Base-by-base conservation (phyloP, 2,329 filamentous ascomycete genomes). In the Penicillium brevicompactum region DNA sequence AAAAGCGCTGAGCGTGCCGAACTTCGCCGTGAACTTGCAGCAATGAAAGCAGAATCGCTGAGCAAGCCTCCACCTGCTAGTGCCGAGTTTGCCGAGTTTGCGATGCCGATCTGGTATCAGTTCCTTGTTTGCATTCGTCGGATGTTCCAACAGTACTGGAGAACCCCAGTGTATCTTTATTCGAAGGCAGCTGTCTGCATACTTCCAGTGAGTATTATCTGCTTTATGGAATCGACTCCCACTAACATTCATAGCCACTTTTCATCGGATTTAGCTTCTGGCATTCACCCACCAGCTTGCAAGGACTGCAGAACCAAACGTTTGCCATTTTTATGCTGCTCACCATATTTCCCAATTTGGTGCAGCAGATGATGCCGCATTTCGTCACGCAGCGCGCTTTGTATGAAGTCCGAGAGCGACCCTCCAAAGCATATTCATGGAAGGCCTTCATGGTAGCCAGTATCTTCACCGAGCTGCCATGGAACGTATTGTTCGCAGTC, bases 91-190 rank as follows among this genome's bases (percentile, higher is more conserved):
- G 83, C 85, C 59, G 90, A 95, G 67, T 95, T 95, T 58, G 91
- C 91, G 3, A 89, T 89, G 16, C 84, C 88, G 0, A 88, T 94
- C 67, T 72, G 67, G 58, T 67, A 77, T 7, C 91, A 96, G 73
- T 79, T 92, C 48, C 74, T 76, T 43, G 80, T 87, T 66, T 89
- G 91, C 51, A 82, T 84, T 21, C 75, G 83, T 63, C 90, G 91
- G 65, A 89, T 92, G 52, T 92, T 93, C 78, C 83, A 92, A 71
- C 91, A 95, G 72, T 94, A 94, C 81, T 96, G 91, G 90, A 88
- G 91, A 57, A 92, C 87, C 2, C 91, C 91, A 0, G 84, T 86
- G 2, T 96, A 95, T 77, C 91, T 96, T 70, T 94, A 93, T 77
- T 86, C 89, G 66, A 95, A 95, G 78, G 73, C 82, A 1, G 77